Evolutionary conservation across 371 early-diverging fungal genomes (phyloP).

Genomic region (Entomophthora muscae): DNA sequence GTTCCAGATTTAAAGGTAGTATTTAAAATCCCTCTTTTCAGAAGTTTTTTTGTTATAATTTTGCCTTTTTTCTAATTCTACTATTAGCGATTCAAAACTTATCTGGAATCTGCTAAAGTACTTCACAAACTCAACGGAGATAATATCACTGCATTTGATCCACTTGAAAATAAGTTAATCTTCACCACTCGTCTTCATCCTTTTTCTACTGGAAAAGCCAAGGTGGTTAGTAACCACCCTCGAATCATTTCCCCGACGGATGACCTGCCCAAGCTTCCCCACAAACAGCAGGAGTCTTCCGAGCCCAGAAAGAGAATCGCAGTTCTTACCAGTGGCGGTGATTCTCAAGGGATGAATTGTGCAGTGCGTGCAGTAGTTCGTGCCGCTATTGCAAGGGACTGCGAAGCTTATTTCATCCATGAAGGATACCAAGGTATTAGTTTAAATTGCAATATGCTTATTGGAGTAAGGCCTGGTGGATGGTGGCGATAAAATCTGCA

Average conservation of each 20-base stretch:
- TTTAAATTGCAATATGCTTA: not conserved
- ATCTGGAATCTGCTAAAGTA: no score
- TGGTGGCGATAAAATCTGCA: conserved; percentile 73
- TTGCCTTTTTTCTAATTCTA: no score
- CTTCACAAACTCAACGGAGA: no score
- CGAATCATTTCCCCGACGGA: not conserved
- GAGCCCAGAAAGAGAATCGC: conserved; percentile 42
- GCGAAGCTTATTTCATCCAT: conserved; percentile 77
- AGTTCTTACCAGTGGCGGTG: conserved; percentile 96
- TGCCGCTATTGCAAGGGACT: conserved; percentile 64
- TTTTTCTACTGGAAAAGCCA: not conserved
- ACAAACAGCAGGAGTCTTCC: not conserved
- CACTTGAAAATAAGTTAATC: not conserved
- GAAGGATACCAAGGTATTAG: conserved; percentile 88
- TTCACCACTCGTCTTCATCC: not conserved
- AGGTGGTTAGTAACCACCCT: not conserved
- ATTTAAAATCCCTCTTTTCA: no score
- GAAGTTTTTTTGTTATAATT: no score
- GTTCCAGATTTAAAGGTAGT: not conserved
- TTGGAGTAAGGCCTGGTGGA: conserved; percentile 52
- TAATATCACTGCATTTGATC: not conserved
- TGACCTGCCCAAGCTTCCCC: not conserved
- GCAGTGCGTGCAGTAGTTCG: conserved; percentile 91
- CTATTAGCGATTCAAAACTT: no score
- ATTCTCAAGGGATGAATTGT: conserved; percentile 98